A percentile compares a stretch with the other conserved stretches of the same genome.
These are phyloP conservation scores for Aegle marmelos DNA, from an alignment of 345 rosid genomes.

Conservation along the genomic window DNA sequence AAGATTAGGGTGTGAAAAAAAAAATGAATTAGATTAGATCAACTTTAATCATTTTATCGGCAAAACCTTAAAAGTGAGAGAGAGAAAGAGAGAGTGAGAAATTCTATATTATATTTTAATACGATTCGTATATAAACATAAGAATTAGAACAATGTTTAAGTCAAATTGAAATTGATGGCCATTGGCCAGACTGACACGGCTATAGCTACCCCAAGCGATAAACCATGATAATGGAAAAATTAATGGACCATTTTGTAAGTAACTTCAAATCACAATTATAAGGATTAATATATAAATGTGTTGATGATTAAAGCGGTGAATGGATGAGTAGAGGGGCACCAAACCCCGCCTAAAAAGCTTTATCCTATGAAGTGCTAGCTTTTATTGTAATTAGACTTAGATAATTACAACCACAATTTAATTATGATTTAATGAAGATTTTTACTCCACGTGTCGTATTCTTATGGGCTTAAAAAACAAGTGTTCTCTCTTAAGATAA, in stretches of 20 bases:
- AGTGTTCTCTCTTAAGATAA: background rate
- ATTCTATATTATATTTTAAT: too few relatives aligned
- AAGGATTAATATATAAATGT: too few relatives aligned
- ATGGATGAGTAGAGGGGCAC: background rate
- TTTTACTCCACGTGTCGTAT: background rate
- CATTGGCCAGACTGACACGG: background rate
- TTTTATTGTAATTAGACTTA: background rate
- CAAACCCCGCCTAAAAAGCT: background rate
- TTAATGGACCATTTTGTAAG: too few relatives aligned
- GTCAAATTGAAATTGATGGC: background rate
- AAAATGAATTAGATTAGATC: background rate
- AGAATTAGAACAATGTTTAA: too few relatives aligned
- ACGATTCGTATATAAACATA: background rate
- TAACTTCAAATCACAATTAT: too few relatives aligned
- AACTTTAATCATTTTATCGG: background rate
- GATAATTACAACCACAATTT: background rate
- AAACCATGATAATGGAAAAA: background rate
- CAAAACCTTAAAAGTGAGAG: background rate
- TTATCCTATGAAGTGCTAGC: background rate
- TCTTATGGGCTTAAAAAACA: constrained; percentile 8
- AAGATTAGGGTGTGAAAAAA: constrained; percentile 22
- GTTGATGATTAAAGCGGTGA: background rate
- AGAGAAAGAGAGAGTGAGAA: too few relatives aligned
- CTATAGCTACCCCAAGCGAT: background rate
- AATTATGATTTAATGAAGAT: background rate